A percentile compares a stretch with the other conserved stretches of the same genome.
Conservation (phyloP, 805 yeast species). For the Cyberlindnera maritima region DNA sequence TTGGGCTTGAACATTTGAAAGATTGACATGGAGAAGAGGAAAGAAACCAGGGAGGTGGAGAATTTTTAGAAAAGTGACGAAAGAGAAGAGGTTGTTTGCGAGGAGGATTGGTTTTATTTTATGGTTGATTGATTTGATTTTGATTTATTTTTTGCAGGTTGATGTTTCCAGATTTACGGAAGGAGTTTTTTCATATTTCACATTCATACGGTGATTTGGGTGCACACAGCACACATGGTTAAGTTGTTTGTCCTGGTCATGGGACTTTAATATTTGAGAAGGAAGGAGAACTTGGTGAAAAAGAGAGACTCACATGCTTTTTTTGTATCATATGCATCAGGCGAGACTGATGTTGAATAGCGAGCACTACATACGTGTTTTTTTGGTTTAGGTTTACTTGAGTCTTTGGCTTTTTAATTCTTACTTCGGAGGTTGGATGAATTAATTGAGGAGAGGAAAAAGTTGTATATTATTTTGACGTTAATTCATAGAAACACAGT, state of each 20-base stretch:
- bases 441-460: neutral
- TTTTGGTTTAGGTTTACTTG: neutral
- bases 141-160: neutral
- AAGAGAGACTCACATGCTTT: neutral
- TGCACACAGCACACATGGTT: neutral
- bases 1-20: constrained; percentile 24
- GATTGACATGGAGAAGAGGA: neutral
- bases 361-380: no score
- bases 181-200: neutral
- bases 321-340: constrained; percentile 1
- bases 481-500: no score
- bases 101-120: neutral
- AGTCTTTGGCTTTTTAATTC: neutral
- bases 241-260: neutral
- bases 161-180: neutral
- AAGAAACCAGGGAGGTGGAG: neutral
- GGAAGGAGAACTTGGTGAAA: neutral
- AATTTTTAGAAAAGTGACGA: neutral
- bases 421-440: no score
- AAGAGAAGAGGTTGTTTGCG: neutral
- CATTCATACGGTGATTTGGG: neutral
- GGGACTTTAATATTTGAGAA: neutral
- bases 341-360: no score
- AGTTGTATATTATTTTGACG: no score
- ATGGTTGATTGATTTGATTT: neutral